These are phyloP conservation scores for Berberis thunbergii DNA, from an alignment of 164 flowering plant genomes.

Conservation along the genomic window DNA sequence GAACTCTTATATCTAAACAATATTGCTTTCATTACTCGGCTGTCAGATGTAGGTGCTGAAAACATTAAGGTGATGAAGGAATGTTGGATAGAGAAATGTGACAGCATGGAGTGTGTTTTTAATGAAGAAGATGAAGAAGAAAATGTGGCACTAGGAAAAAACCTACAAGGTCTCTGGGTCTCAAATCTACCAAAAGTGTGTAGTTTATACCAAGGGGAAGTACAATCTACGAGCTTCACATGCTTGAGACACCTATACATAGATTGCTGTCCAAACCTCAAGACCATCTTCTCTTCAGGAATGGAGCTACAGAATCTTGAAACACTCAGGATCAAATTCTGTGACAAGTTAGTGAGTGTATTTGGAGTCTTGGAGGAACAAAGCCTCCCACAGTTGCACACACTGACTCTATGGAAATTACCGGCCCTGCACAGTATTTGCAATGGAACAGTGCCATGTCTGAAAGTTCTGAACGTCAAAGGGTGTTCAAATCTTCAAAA, in stretches of 20 bases:
- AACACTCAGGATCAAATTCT: not conserved
- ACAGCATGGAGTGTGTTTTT: slow-evolving; percentile 2
- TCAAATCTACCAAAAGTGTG: not conserved
- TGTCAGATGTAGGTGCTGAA: slow-evolving; percentile 6
- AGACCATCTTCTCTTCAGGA: not conserved
- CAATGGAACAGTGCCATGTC: not conserved
- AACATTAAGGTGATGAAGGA: slow-evolving; percentile 10
- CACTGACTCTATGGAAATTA: not conserved
- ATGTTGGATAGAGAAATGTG: slow-evolving; percentile 17
- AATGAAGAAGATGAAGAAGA: not conserved
- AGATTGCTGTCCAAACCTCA: slow-evolving; percentile 4
- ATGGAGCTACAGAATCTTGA: slow-evolving; percentile 1
- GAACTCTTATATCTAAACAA: slow-evolving; percentile 11
- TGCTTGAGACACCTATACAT: not conserved
- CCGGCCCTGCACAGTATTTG: not conserved
- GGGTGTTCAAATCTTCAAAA: not conserved
- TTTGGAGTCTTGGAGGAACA: not conserved
- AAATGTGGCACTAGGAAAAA: not conserved
- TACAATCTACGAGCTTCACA: not conserved
- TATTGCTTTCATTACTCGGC: slow-evolving; percentile 3
- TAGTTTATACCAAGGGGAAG: not conserved
- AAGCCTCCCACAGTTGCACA: not conserved
- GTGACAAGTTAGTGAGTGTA: not conserved
- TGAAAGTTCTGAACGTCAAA: not conserved
- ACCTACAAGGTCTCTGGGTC: not conserved